These are phyloP conservation scores for Xylariaceae sp. DNA, from an alignment of 2,329 filamentous ascomycete genomes.

Conservation along the genomic window DNA sequence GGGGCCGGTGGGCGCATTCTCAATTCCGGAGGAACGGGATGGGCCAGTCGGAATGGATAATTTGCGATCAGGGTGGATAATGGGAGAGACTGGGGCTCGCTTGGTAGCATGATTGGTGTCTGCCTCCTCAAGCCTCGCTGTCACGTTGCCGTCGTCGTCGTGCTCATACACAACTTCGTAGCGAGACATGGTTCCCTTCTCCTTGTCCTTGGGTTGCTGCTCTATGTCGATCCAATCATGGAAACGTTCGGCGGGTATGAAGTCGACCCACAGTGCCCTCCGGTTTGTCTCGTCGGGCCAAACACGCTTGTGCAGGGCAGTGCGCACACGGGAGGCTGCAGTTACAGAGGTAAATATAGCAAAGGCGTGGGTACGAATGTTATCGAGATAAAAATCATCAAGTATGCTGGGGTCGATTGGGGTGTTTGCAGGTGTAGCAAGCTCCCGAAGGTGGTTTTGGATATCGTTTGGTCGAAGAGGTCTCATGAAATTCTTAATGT, in stretches of 20 bases:
- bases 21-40: slow-evolving; percentile 39
- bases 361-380: slow-evolving; percentile 87
- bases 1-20: slow-evolving; percentile 47
- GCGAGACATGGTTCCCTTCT: slow-evolving; percentile 52
- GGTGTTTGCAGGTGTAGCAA: slow-evolving; percentile 66
- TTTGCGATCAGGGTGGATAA: slow-evolving; percentile 33
- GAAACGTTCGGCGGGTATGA: slow-evolving; percentile 78
- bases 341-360: slow-evolving; percentile 71
- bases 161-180: slow-evolving; percentile 78
- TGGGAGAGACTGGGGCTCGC: slow-evolving; percentile 29
- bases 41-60: slow-evolving; percentile 41
- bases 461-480: slow-evolving; percentile 75
- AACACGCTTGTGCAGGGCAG: slow-evolving; percentile 74
- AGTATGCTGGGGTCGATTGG: slow-evolving; percentile 62
- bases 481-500: slow-evolving; percentile 89
- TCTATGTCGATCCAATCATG: slow-evolving; percentile 76
- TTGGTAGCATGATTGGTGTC: slow-evolving; percentile 37
- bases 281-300: slow-evolving; percentile 89
- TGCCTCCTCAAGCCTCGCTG: slow-evolving; percentile 61
- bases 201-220: slow-evolving; percentile 45
- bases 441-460: slow-evolving; percentile 68
- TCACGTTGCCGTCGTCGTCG: slow-evolving; percentile 59
- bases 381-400: slow-evolving; percentile 77
- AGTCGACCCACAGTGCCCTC: slow-evolving; percentile 87
- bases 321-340: slow-evolving; percentile 78